phyloP scores from a whole-genome alignment of 192 early-diverging fungal genomes.

The Entrophospora sp. region DNA sequence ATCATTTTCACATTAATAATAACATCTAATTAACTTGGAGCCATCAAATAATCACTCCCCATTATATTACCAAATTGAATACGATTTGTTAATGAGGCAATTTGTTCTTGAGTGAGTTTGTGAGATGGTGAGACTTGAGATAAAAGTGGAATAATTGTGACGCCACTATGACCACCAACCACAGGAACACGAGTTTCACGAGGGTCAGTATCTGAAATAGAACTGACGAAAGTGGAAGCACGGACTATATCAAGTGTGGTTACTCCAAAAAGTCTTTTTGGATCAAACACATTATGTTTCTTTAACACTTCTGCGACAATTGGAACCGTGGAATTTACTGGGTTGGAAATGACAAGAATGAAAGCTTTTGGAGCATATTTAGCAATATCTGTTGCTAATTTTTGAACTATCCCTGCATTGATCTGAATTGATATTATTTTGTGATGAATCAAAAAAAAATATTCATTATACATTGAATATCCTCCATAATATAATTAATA shows the following conservation, averaged over 20 bases:
- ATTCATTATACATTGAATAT: too few relatives aligned
- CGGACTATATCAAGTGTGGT: slow-evolving; percentile 96
- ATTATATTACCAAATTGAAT: slow-evolving; percentile 81
- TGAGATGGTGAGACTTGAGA: slow-evolving; percentile 60
- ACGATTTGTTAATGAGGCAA: slow-evolving; percentile 83
- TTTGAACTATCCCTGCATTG: slow-evolving; percentile 88
- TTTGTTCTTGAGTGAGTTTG: slow-evolving; percentile 73
- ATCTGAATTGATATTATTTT: slow-evolving; percentile 59
- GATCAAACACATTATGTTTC: slow-evolving; percentile 76
- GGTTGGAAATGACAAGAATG: slow-evolving; percentile 89
- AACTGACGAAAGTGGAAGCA: slow-evolving; percentile 86
- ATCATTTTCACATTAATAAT: too few relatives aligned
- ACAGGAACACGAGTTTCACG: slow-evolving; percentile 70
- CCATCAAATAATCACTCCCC: too few relatives aligned
- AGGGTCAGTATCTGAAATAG: slow-evolving; percentile 66
- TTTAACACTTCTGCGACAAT: slow-evolving; percentile 93
- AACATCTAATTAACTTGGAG: too few relatives aligned
- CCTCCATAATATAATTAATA: too few relatives aligned
- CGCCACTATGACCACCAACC: slow-evolving; percentile 92
- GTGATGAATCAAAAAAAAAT: too few relatives aligned
- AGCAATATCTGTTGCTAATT: slow-evolving; percentile 68
- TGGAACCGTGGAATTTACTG: slow-evolving; percentile 96
- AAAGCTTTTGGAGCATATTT: slow-evolving; percentile 72
- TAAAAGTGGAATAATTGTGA: slow-evolving; percentile 94
- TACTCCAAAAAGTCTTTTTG: slow-evolving; percentile 86